Conservation (phyloP, 805 yeast species). For the Cyberlindnera mississippiensis region DNA sequence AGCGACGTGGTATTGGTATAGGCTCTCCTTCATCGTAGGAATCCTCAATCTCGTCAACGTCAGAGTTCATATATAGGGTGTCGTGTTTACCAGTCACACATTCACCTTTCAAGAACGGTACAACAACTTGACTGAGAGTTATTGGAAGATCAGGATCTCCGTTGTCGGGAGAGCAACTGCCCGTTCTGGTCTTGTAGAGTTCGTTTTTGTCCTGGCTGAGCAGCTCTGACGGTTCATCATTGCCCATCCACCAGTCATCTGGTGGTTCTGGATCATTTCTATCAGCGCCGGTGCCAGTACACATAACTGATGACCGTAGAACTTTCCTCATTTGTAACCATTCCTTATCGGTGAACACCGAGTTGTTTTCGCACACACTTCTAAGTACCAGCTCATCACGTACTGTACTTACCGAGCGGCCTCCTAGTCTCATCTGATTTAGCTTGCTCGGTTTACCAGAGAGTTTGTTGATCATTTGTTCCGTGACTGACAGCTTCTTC, state of each 20-base stretch:
- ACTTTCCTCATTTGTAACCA: constrained; percentile 2
- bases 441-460: constrained; percentile 17
- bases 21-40: constrained; percentile 4
- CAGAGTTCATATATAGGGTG: background rate
- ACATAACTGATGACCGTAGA: background rate
- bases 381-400: background rate
- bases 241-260: constrained; percentile 9
- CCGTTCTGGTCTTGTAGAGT: background rate
- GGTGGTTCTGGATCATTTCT: background rate
- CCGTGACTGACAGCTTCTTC: constrained; percentile 5
- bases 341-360: constrained; percentile 8
- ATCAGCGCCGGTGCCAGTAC: background rate
- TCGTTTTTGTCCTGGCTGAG: background rate
- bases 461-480: constrained; percentile 14
- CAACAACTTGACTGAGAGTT: constrained; percentile 6
- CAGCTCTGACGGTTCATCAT: constrained; percentile 7
- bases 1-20: background rate
- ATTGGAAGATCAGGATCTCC: constrained; percentile 1
- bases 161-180: background rate
- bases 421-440: constrained; percentile 2
- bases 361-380: background rate
- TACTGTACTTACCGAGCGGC: no score
- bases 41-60: constrained; percentile 2
- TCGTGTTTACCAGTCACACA: background rate
- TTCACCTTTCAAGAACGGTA: background rate